Percentiles rank a stretch among this genome's conserved stretches.
phyloP scores from a whole-genome alignment of 371 early-diverging fungal genomes.

The Lichtheimia corymbifera region DNA sequence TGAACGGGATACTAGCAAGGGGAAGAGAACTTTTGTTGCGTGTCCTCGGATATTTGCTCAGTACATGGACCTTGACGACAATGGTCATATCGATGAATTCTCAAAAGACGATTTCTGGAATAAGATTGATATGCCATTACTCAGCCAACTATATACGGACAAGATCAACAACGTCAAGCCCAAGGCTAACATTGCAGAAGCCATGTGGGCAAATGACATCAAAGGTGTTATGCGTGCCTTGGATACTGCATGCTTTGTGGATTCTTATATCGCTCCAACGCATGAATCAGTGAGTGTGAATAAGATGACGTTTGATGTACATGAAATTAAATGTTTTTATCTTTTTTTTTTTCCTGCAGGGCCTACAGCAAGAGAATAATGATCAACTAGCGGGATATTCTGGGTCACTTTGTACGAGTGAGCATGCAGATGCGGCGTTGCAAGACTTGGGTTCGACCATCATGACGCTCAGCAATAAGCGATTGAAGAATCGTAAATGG shows the following conservation, averaged over 20 bases:
- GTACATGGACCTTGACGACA: neutral
- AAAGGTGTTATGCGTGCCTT: constrained; percentile 1
- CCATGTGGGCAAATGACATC: neutral
- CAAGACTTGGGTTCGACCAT: neutral
- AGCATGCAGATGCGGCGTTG: neutral
- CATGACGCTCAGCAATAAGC: neutral
- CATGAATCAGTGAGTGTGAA: neutral
- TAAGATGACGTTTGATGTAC: too few species aligned
- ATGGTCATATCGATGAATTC: neutral
- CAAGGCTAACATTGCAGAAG: neutral
- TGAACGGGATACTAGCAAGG: neutral
- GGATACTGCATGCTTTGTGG: constrained; percentile 2
- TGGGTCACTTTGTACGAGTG: neutral
- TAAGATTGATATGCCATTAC: neutral
- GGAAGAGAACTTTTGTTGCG: neutral
- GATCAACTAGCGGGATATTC: constrained; percentile 7
- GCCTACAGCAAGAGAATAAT: neutral
- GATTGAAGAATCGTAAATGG: constrained; percentile 6
- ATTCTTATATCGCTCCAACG: constrained; percentile 1
- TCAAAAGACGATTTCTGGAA: neutral
- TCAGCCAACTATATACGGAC: constrained; percentile 2
- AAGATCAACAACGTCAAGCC: neutral
- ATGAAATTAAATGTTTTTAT: neutral
- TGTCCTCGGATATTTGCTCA: constrained; percentile 5
- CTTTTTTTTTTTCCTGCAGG: neutral